Conservation (phyloP, 805 yeast species). For the Tetrapisispora arboricola region DNA sequence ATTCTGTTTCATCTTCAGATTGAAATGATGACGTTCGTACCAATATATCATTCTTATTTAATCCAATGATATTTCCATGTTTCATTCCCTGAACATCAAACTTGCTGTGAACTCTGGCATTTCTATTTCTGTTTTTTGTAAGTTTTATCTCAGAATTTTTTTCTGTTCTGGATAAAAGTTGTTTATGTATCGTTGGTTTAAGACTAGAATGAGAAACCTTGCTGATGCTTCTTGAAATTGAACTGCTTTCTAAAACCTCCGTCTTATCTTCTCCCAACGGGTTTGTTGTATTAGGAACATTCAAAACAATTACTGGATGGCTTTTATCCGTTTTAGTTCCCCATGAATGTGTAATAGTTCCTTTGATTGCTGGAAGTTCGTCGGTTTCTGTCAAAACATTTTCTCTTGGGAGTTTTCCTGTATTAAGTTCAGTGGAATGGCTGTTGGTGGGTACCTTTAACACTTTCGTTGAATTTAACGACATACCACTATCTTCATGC, state of each 20-base stretch:
- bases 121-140: slow-evolving; percentile 9
- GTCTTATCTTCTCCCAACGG: background rate
- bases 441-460: too few relatives aligned
- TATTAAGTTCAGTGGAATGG: too few relatives aligned
- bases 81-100: slow-evolving; percentile 19
- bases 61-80: slow-evolving; percentile 6
- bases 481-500: background rate
- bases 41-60: slow-evolving; percentile 2
- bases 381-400: background rate
- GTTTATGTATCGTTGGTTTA: too few relatives aligned
- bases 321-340: slow-evolving; percentile 23
- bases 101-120: slow-evolving; percentile 23
- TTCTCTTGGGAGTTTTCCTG: background rate
- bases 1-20: background rate
- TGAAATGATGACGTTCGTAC: background rate
- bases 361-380: slow-evolving; percentile 31
- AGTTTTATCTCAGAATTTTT: slow-evolving; percentile 4
- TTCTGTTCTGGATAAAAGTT: background rate
- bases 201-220: too few relatives aligned
- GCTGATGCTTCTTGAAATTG: background rate
- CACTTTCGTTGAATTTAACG: background rate
- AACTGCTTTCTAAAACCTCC: background rate
- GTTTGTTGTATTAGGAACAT: slow-evolving; percentile 4
- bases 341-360: slow-evolving; percentile 44
- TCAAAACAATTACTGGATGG: slow-evolving; percentile 16